Conservation (phyloP, 208 protist species). For the Trypanosoma theileri region DNA sequence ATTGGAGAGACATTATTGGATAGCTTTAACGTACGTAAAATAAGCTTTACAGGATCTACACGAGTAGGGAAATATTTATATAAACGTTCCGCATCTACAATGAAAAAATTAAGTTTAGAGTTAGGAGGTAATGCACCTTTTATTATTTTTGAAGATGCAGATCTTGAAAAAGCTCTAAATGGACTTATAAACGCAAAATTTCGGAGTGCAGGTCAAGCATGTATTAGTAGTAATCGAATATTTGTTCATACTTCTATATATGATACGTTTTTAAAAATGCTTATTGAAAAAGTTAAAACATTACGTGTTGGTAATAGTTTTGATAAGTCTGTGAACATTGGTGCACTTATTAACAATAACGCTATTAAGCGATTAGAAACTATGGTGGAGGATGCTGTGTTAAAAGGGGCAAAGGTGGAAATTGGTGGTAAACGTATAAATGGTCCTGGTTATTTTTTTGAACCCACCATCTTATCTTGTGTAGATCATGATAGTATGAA, state of each 20-base stretch:
- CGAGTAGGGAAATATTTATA: constrained; percentile 72
- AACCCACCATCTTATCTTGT: constrained; percentile 79
- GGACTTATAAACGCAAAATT: constrained; percentile 75
- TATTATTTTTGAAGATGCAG: constrained; percentile 89
- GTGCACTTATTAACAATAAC: constrained; percentile 62
- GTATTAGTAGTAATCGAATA: constrained; percentile 82
- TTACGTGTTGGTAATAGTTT: constrained; percentile 80
- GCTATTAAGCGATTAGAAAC: constrained; percentile 42
- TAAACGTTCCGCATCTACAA: constrained; percentile 48
- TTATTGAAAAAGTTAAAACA: constrained; percentile 42
- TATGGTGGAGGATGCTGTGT: constrained; percentile 62
- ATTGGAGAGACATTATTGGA: constrained; percentile 66
- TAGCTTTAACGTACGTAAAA: constrained; percentile 70
- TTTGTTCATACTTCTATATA: constrained; percentile 74
- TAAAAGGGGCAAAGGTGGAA: constrained; percentile 67
- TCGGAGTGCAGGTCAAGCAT: constrained; percentile 88
- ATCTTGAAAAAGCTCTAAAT: constrained; percentile 65
- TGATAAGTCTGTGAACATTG: constrained; percentile 45
- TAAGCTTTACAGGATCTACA: constrained; percentile 90
- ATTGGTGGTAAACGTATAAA: constrained; percentile 48
- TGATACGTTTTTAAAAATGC: constrained; percentile 47
- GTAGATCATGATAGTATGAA: constrained; percentile 52
- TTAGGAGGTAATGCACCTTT: constrained; percentile 93
- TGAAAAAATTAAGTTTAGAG: constrained; percentile 87
- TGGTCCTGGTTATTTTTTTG: constrained; percentile 75